Conservation (phyloP, 108 stramenopile species). For the Parietichytrium sp. region DNA sequence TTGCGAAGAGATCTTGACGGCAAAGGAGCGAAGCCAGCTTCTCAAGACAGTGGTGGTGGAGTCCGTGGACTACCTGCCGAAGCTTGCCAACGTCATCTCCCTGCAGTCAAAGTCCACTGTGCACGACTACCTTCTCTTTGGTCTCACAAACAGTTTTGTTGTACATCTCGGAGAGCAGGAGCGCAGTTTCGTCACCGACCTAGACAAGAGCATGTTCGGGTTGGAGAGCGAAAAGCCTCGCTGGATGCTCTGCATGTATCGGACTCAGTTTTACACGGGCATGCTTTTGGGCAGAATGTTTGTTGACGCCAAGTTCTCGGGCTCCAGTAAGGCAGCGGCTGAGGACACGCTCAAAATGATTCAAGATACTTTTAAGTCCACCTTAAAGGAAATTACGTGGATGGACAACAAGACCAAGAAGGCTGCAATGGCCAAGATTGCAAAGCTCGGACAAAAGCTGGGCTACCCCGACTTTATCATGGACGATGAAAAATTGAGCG, state of each 20-base stretch:
- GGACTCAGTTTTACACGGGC: background rate
- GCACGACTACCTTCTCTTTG: slow-evolving; percentile 16
- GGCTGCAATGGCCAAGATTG: background rate
- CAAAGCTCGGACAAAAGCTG: background rate
- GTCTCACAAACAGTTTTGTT: background rate
- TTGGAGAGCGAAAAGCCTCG: background rate
- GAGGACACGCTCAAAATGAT: background rate
- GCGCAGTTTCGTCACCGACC: background rate
- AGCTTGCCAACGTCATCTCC: background rate
- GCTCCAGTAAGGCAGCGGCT: background rate
- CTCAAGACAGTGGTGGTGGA: slow-evolving; percentile 8
- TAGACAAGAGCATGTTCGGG: slow-evolving; percentile 12
- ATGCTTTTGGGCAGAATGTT: background rate
- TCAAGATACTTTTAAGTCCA: background rate
- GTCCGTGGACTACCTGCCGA: background rate
- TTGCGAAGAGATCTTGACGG: no score
- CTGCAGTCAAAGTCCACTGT: background rate
- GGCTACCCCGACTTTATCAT: slow-evolving; percentile 36
- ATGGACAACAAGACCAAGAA: background rate
- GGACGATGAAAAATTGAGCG: background rate
- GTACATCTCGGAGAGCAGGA: background rate
- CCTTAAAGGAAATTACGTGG: background rate
- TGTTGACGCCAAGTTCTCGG: background rate
- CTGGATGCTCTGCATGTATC: background rate
- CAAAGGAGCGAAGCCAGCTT: no score